Base-by-base conservation (phyloP, 2,329 filamentous ascomycete species). In the Cadophora gregata region DNA sequence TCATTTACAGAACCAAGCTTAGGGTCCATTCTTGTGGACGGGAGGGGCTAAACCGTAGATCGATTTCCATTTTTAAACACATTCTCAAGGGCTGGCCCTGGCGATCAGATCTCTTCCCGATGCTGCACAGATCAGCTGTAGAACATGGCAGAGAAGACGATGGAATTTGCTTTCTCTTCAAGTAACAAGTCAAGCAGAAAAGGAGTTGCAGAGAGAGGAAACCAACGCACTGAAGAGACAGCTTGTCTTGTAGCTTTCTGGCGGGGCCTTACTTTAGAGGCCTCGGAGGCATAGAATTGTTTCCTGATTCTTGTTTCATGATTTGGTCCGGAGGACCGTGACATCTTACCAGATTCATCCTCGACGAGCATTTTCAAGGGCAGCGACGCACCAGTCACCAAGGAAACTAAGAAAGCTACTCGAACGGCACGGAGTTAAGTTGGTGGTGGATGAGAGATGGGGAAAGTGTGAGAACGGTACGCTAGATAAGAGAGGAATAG, bases 91-190 rank as follows among this genome's bases (percentile, higher is more conserved):
- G 5, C 53, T 58, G 53, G 31, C 21, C 51, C 31, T 38, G 55
- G 55, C n/a, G n/a, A 19, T 42, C 31, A 16, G 55, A 36, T 25
- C 33, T 38, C n/a, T 24, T 33, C 29, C n/a, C n/a, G 50, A 53
- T 4, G 53, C 31, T 33, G 53, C 53, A 56, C 53, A 56, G 53
- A 56, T 56, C 53, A 36, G 53, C 50, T 53, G 29, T 25, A 53
- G 50, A 16, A 53, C 50, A 31, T 53, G 55, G 55, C 55, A 42
- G 55, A 58, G 55, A 58, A 25, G 55, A 58, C 21, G 21, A 58
- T 38, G 33, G 33, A 38, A 58, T 51, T 29, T 27, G 25, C 5
- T n/a, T 53, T 2, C 9, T 19, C 31, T n/a, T 31, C 16, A 16
- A 53, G 21, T 19, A n/a, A 21, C 9, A 31, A 19, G 6, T n/a